Evolutionary conservation across 2,329 filamentous ascomycete genomes (phyloP).

Genomic region (Biscogniauxia mediterranea): DNA sequence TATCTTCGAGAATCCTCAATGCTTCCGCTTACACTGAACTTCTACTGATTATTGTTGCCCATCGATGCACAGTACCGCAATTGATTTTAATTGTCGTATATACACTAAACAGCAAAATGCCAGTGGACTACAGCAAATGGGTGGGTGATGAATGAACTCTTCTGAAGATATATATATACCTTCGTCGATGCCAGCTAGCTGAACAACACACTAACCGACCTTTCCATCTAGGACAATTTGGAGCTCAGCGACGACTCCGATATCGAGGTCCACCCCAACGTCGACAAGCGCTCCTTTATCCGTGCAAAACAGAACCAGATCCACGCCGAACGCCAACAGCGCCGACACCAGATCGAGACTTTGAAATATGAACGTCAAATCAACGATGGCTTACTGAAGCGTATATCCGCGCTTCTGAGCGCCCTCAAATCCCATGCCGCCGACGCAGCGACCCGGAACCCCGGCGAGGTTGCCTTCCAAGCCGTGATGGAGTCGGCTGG

Average conservation of each 20-base stretch:
- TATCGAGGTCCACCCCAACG: slow-evolving; percentile 96
- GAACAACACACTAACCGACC: slow-evolving; percentile 8
- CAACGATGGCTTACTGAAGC: slow-evolving; percentile 84
- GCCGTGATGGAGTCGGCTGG: slow-evolving; percentile 80
- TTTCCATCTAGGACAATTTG: slow-evolving; percentile 66
- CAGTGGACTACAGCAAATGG: slow-evolving; percentile 67
- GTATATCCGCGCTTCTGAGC: slow-evolving; percentile 76
- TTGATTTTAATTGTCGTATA: background rate
- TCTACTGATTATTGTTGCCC: too few relatives aligned
- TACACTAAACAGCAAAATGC: slow-evolving; percentile 39
- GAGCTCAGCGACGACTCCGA: slow-evolving; percentile 98
- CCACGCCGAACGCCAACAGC: slow-evolving; percentile 82
- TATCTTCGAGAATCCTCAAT: too few relatives aligned
- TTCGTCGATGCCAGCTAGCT: background rate
- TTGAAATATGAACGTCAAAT: slow-evolving; percentile 89
- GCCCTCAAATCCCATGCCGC: slow-evolving; percentile 72
- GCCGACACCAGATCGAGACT: slow-evolving; percentile 84
- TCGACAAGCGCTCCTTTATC: slow-evolving; percentile 98
- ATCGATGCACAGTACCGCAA: too few relatives aligned
- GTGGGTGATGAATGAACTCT: slow-evolving; percentile 35
- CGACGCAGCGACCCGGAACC: slow-evolving; percentile 62
- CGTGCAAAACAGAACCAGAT: slow-evolving; percentile 97
- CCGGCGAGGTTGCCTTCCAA: slow-evolving; percentile 84
- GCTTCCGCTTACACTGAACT: too few relatives aligned
- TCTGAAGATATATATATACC: background rate